Evolutionary conservation across 176 grass and related monocot species (phyloP), one percentile per base, ranked within the genome.

Genomic region (Themeda triandra): DNA sequence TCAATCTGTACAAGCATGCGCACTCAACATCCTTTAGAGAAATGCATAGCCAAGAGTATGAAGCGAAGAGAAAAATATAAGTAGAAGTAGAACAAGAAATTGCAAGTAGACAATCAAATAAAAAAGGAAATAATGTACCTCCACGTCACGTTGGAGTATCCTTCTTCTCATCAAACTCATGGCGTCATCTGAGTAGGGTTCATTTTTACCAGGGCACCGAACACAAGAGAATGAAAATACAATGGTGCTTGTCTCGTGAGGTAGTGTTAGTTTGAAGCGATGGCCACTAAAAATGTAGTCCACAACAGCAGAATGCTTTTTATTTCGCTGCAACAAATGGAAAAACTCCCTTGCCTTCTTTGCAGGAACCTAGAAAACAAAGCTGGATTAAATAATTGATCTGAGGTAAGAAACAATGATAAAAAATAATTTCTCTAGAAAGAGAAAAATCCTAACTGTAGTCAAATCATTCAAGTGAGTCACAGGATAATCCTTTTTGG

Each of bases 331-430:
- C 51, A 98, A 73, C 66, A 98, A 92, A 28, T 88, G 91, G 28
- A 98, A 75, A 82, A 98, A 98, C 49, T 98, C 96, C 60, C 74
- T 93, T 8, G 91, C 92, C 75, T 93, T 98, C 79, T 98, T 98
- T 21, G 89, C 76, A 28, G 91, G 82, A 59, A 85, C 93, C 96
- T 98, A 87, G 39, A 23, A 80, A 13, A 66, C 4, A 1, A 19
- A 66, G 17, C 3, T 42, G 0, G 24, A 24, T 21, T 70, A 70
- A 44, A 73, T 45, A 49, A n/a, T 5, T 39, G 49, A 5, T 85
- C 6, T 71, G 8, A 49, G 42, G 42, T 15, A 49, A 6, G 37
- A 78, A 79, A 29, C 23, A 14, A 85, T 66, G 25, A 28, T 11
- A 59, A 8, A 14, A 1, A 40, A 75, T n/a, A 64, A 66, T 10